Conservation (phyloP, 1,284 basidiomycete species). For the Meripilus lineatus region DNA sequence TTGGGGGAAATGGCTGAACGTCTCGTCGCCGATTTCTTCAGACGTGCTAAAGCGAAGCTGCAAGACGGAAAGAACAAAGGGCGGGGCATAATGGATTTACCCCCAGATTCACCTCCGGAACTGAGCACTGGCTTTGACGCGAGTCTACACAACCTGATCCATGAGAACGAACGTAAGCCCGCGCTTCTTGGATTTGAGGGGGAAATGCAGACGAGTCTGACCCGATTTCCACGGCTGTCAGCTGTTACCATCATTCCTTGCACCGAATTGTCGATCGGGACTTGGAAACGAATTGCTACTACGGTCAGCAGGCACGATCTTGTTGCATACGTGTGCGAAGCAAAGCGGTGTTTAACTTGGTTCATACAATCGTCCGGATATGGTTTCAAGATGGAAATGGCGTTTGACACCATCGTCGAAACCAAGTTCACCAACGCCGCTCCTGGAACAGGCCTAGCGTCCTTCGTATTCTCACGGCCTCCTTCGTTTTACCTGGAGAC, state of each 20-base stretch:
- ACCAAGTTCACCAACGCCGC: conserved; percentile 52
- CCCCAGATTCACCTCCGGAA: conserved; percentile 48
- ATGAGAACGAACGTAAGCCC: conserved; percentile 67
- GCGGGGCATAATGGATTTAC: conserved; percentile 26
- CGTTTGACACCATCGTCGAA: conserved; percentile 56
- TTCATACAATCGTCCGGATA: conserved; percentile 67
- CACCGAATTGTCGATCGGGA: conserved; percentile 66
- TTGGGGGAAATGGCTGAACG: not conserved
- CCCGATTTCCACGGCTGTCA: conserved; percentile 23
- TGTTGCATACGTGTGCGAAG: conserved; percentile 67
- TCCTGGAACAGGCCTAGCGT: conserved; percentile 53
- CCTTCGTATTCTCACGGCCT: conserved; percentile 58
- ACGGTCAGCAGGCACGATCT: conserved; percentile 54
- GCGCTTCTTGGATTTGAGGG: conserved; percentile 9
- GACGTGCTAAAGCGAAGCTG: conserved; percentile 76
- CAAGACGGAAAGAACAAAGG: conserved; percentile 53
- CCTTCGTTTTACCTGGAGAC: conserved; percentile 66
- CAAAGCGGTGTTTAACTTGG: conserved; percentile 64
- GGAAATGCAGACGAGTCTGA: not conserved
- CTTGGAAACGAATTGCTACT: conserved; percentile 69
- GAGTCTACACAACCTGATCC: conserved; percentile 59
- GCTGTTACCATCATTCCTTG: conserved; percentile 74
- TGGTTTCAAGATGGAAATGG: conserved; percentile 81
- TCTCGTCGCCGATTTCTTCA: conserved; percentile 21
- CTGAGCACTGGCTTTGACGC: conserved; percentile 48